phyloP scores from a whole-genome alignment of 192 early-diverging fungal genomes.

The Coemansia sp. region DNA sequence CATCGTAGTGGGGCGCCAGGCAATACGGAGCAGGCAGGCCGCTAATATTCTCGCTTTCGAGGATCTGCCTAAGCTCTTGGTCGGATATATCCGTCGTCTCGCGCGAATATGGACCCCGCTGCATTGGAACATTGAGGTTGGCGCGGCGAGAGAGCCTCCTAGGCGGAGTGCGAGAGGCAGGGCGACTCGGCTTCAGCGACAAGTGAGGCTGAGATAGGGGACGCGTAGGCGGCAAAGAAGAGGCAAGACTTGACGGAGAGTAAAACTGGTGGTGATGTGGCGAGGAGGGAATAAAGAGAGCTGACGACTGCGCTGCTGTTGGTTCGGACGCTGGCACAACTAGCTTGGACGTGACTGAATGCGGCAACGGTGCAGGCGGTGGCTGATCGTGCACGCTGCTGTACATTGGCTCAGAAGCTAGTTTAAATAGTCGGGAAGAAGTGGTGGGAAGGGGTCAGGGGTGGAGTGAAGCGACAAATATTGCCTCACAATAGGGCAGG shows the following conservation, averaged over 20 bases:
- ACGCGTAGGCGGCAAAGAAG: constrained; percentile 19
- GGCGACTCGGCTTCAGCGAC: constrained; percentile 28
- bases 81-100: constrained; percentile 57
- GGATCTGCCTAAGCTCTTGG: constrained; percentile 56
- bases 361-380: constrained; percentile 50
- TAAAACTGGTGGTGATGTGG: constrained; percentile 20
- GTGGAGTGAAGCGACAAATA: constrained; percentile 22
- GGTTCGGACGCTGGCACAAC: constrained; percentile 34
- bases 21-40: constrained; percentile 51
- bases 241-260: constrained; percentile 9
- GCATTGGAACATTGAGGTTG: constrained; percentile 46
- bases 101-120: constrained; percentile 51
- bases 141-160: constrained; percentile 36
- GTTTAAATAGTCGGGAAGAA: background rate
- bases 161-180: constrained; percentile 29
- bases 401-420: constrained; percentile 37
- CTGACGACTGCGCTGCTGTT: constrained; percentile 33
- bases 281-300: constrained; percentile 29
- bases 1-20: constrained; percentile 50
- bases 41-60: constrained; percentile 57
- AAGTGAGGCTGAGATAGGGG: constrained; percentile 23
- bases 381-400: constrained; percentile 53
- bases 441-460: constrained; percentile 13
- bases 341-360: constrained; percentile 39
- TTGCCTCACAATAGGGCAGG: constrained; percentile 34